These are phyloP conservation scores for Phialophora tarda DNA, from an alignment of 2,329 filamentous ascomycete species.

Conservation along the genomic window DNA sequence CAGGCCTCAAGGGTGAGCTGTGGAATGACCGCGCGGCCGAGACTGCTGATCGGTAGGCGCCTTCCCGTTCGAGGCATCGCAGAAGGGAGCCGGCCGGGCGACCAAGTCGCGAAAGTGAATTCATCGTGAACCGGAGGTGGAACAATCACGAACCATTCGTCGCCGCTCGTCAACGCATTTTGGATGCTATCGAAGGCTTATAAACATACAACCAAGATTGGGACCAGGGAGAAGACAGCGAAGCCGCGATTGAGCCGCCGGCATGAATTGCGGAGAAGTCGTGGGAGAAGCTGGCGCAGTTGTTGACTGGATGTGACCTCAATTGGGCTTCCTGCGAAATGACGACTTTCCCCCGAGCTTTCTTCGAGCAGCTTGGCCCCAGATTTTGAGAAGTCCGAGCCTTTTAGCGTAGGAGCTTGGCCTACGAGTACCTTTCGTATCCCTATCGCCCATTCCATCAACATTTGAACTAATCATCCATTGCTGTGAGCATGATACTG, in stretches of 20 bases:
- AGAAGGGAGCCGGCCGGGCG: slow-evolving; percentile 25
- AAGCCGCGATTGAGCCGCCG: slow-evolving; percentile 7
- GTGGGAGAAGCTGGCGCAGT: slow-evolving; percentile 3
- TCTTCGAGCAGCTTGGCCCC: slow-evolving; percentile 8
- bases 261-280: slow-evolving; percentile 28
- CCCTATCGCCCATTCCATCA: background rate
- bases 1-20: slow-evolving; percentile 17
- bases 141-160: background rate
- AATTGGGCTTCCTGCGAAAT: background rate
- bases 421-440: background rate
- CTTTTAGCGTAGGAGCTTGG: too few relatives aligned
- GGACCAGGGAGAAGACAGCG: background rate
- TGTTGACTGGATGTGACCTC: background rate
- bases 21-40: slow-evolving; percentile 24
- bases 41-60: background rate
- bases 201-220: background rate
- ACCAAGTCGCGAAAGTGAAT: slow-evolving; percentile 18
- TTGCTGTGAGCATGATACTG: background rate
- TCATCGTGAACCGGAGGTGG: slow-evolving; percentile 20
- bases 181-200: background rate
- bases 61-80: slow-evolving; percentile 21
- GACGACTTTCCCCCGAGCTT: slow-evolving; percentile 11
- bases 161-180: slow-evolving; percentile 8
- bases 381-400: slow-evolving; percentile 18
- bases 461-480: background rate